A percentile compares a stretch with the other conserved stretches of the same genome.
These are phyloP conservation scores for Botrytis pseudocinerea DNA, from an alignment of 2,329 filamentous ascomycete species.

Conservation along the genomic window DNA sequence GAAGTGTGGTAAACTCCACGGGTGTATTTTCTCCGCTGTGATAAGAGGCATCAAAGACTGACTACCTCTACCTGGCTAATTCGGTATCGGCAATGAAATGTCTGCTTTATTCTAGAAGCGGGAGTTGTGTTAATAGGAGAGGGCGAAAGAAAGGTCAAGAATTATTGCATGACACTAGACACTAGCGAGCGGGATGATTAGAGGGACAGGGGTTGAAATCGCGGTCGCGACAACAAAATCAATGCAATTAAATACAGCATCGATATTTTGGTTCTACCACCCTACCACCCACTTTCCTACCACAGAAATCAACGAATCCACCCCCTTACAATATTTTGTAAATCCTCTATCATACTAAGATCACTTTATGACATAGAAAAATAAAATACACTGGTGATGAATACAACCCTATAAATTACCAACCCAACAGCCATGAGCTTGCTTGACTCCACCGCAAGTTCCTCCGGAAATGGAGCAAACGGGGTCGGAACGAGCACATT, in stretches of 20 bases:
- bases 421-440: slow-evolving; percentile 37
- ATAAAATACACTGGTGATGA: slow-evolving; percentile 32
- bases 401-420: slow-evolving; percentile 27
- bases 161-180: slow-evolving; percentile 18
- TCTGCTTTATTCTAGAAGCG: slow-evolving; percentile 19
- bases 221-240: slow-evolving; percentile 25
- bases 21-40: not conserved
- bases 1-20: too few relatives aligned
- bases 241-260: slow-evolving; percentile 24
- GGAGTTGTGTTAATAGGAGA: not conserved
- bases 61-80: not conserved
- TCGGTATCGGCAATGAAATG: not conserved
- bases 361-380: slow-evolving; percentile 12
- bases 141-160: slow-evolving; percentile 3
- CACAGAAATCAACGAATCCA: slow-evolving; percentile 16
- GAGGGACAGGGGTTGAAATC: slow-evolving; percentile 21
- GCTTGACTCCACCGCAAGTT: slow-evolving; percentile 37
- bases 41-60: not conserved
- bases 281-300: slow-evolving; percentile 27
- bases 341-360: slow-evolving; percentile 26
- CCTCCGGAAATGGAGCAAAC: slow-evolving; percentile 39
- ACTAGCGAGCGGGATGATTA: slow-evolving; percentile 16
- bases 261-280: slow-evolving; percentile 29
- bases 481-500: slow-evolving; percentile 43
- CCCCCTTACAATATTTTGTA: slow-evolving; percentile 22